phyloP scores from a whole-genome alignment of 2,329 filamentous ascomycete genomes.

The Daldinia sp. region DNA sequence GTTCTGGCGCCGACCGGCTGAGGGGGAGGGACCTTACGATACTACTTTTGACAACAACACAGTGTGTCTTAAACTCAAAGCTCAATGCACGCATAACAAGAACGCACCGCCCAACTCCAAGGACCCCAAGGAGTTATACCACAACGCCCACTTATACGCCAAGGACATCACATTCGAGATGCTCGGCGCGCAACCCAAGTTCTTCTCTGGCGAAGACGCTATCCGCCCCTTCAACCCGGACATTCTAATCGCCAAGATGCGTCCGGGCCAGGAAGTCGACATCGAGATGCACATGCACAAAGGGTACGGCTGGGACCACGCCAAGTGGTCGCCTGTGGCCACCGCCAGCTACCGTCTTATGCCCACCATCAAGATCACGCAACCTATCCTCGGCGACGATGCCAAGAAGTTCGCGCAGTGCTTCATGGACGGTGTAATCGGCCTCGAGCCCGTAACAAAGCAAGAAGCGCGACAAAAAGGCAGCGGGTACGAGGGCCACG shows the following conservation, averaged over 20 bases:
- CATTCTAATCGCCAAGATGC: slow-evolving; percentile 92
- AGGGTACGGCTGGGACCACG: slow-evolving; percentile 91
- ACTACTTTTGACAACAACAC: slow-evolving; percentile 84
- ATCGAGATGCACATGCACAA: slow-evolving; percentile 94
- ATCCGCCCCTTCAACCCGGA: slow-evolving; percentile 87
- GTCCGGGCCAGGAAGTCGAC: slow-evolving; percentile 87
- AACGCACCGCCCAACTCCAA: slow-evolving; percentile 75
- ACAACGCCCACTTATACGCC: slow-evolving; percentile 85
- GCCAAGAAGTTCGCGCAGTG: slow-evolving; percentile 89
- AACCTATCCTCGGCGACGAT: slow-evolving; percentile 85
- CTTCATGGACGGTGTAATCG: slow-evolving; percentile 90
- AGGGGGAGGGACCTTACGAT: slow-evolving; percentile 68
- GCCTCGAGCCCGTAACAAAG: slow-evolving; percentile 73
- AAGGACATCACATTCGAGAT: slow-evolving; percentile 79
- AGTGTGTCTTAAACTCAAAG: slow-evolving; percentile 76
- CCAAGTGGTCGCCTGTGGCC: slow-evolving; percentile 96
- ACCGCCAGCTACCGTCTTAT: slow-evolving; percentile 93
- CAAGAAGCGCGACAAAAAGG: slow-evolving; percentile 68
- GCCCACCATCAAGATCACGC: slow-evolving; percentile 83
- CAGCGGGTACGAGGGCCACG: slow-evolving; percentile 75
- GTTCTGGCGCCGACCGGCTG: slow-evolving; percentile 77
- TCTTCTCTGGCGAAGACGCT: slow-evolving; percentile 72
- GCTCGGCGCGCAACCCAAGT: slow-evolving; percentile 74
- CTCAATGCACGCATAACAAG: slow-evolving; percentile 81
- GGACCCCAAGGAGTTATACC: slow-evolving; percentile 85